Evolutionary conservation across 805 yeast species (phyloP), one percentile per base, ranked within the genome.

Genomic region (baker's yeast (Saccharomyces cerevisiae)): DNA sequence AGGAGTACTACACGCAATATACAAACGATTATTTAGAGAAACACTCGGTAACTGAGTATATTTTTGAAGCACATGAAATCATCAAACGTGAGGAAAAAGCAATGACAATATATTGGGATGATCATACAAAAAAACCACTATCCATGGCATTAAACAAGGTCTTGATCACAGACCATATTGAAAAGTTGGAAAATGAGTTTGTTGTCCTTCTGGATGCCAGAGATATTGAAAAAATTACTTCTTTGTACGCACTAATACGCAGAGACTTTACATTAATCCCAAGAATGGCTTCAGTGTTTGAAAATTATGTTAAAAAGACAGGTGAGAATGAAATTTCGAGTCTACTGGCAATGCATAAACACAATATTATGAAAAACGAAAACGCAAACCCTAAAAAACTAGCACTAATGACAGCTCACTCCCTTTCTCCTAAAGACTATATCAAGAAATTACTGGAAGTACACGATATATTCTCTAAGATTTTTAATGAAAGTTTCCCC

Each of bases 11-110:
- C 50, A 73, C 76, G 24, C 75, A 75, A 47, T 97, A 90, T 70
- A 83, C 94, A 43, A 72, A 74, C 17, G 77, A 76, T 47, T 90
- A 83, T 67, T 75, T 94, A 56, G 71, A 78, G 2, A 79, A 81
- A 30, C 87, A 90, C 69, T 86, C 89, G 59, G 92, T 92, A 50
- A 92, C 91, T 26, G 96, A 89, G 64, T 94, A 94, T 73, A 84
- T 94, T 80, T 82, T 80, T 57, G 88, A 85, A 68, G 96, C 96
- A 43, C 90, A 87, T 61, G 78, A 80, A 52, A 79, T 97, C 57
- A 80, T 95, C 50, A 80, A 79, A 41, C 96, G 90, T 67, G 99
- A 94, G 71, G 82, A 86, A 57, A 79, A 83, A 48, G 79, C 94
- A 46, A 84, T 92, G 57, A 84, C 83, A 54, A 79, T 85, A 67